Percentiles rank a stretch among this genome's conserved stretches.
phyloP scores from a whole-genome alignment of 1,284 basidiomycete genomes.

The Dichomitus squalens region DNA sequence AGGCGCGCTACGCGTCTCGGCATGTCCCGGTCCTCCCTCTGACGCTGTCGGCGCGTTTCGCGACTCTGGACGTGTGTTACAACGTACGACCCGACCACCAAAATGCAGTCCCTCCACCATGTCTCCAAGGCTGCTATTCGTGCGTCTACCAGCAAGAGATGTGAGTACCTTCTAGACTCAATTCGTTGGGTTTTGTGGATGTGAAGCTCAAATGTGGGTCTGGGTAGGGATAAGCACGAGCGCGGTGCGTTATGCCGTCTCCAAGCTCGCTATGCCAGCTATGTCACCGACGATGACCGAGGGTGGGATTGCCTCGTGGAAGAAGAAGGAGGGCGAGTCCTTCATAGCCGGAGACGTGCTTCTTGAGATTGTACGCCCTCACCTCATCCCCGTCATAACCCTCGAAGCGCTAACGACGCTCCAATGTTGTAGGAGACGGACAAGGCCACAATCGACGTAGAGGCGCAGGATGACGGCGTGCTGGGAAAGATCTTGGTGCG shows the following conservation, averaged over 20 bases:
- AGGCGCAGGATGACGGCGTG: slow-evolving; percentile 95
- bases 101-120: slow-evolving; percentile 27
- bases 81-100: slow-evolving; percentile 17
- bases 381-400: background rate
- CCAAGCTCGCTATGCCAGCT: slow-evolving; percentile 85
- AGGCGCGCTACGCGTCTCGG: slow-evolving; percentile 7
- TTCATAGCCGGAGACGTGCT: slow-evolving; percentile 90
- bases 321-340: slow-evolving; percentile 85
- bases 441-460: slow-evolving; percentile 99
- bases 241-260: slow-evolving; percentile 57
- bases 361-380: slow-evolving; percentile 83
- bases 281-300: slow-evolving; percentile 99
- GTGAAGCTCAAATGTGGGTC: background rate
- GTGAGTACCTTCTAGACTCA: slow-evolving; percentile 11
- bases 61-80: too few relatives aligned
- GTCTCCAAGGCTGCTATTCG: slow-evolving; percentile 22
- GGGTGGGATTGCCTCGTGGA: slow-evolving; percentile 93
- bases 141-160: slow-evolving; percentile 22
- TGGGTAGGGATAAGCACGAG: slow-evolving; percentile 61
- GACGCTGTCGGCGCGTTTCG: background rate
- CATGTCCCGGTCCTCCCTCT: background rate
- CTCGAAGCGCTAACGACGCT: slow-evolving; percentile 5
- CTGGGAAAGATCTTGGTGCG: slow-evolving; percentile 90
- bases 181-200: background rate
- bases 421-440: slow-evolving; percentile 82